Evolutionary conservation across 805 yeast genomes (phyloP).

Genomic region (Saccharomyces jurei): DNA sequence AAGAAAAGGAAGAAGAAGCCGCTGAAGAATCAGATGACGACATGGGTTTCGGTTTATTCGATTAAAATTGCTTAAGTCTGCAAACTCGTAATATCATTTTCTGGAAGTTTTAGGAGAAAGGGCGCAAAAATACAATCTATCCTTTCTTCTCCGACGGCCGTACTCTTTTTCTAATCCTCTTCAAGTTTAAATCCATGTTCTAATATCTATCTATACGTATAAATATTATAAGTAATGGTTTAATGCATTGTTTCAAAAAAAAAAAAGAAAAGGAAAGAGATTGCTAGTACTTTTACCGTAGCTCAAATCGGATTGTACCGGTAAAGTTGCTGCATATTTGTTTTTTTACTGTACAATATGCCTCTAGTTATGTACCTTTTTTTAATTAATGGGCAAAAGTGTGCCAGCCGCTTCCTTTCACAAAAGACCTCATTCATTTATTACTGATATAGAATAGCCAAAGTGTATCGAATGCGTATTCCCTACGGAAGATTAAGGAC

Average conservation of each 20-base stretch:
- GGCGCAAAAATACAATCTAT: neutral
- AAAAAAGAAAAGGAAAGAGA: no score
- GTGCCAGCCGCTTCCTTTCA: neutral
- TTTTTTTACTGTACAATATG: neutral
- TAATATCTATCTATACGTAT: neutral
- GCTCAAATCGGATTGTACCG: neutral
- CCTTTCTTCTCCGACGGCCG: neutral
- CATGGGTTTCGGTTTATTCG: conserved; percentile 98
- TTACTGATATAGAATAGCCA: neutral
- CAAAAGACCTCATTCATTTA: neutral
- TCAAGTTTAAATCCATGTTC: neutral
- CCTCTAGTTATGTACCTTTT: neutral
- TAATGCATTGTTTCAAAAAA: neutral
- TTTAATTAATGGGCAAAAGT: neutral
- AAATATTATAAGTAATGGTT: neutral
- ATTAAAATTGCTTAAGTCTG: conserved; percentile 44
- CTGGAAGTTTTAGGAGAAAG: neutral
- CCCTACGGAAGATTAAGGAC: neutral
- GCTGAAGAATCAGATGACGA: conserved; percentile 70
- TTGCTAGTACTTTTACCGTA: no score
- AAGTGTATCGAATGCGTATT: neutral
- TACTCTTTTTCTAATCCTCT: neutral
- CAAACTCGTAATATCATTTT: neutral
- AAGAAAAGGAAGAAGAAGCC: conserved; percentile 47
- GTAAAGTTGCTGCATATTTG: neutral